Conservation (phyloP, 768 basidiomycete genomes). For the Phanerochaete sordida region DNA sequence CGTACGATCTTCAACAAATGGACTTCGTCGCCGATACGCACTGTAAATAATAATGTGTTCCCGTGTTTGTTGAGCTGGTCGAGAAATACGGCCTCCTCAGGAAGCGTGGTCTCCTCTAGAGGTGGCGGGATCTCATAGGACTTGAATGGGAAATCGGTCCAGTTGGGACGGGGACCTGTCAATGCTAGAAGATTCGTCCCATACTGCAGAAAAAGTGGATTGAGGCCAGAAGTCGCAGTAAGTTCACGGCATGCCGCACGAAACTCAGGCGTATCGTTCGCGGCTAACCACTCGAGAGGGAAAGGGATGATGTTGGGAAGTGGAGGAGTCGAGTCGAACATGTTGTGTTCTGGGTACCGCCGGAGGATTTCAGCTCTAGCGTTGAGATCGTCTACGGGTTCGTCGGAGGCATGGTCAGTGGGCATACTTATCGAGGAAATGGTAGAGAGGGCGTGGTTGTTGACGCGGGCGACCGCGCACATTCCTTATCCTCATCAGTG, state of each 20-base stretch:
- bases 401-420: too few species aligned
- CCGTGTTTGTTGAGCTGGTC: neutral
- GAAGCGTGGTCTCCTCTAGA: neutral
- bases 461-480: too few species aligned
- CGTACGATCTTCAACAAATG: constrained; percentile 5
- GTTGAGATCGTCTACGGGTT: neutral
- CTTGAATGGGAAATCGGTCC: neutral
- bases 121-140: constrained; percentile 1
- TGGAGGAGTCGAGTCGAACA: neutral
- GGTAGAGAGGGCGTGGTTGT: too few species aligned
- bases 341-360: constrained; percentile 1
- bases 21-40: neutral
- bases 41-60: neutral
- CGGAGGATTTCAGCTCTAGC: neutral
- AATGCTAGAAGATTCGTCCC: constrained; percentile 1
- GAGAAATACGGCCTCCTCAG: neutral
- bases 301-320: neutral
- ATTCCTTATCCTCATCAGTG: too few species aligned
- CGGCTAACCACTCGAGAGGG: too few species aligned
- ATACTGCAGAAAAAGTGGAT: constrained; percentile 3
- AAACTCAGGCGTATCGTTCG: neutral
- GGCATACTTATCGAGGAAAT: too few species aligned
- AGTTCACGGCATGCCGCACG: neutral
- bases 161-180: neutral
- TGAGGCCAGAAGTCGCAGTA: neutral